These are phyloP conservation scores for Dryadomyces quercus-mongolicae DNA, from an alignment of 2,329 filamentous ascomycete genomes.

Conservation along the genomic window DNA sequence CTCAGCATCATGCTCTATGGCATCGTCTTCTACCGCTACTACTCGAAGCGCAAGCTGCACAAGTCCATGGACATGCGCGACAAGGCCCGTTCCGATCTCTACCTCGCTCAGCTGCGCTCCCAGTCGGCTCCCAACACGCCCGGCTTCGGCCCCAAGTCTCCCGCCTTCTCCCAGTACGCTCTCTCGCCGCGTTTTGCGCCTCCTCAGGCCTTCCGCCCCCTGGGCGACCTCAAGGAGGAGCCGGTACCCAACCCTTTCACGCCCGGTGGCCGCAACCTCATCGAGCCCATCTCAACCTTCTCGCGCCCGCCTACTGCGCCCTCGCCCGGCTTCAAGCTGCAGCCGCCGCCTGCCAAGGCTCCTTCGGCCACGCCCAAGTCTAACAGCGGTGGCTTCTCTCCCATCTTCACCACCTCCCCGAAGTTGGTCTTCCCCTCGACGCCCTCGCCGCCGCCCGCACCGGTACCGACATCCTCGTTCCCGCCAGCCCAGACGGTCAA, in stretches of 20 bases:
- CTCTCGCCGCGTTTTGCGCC: conserved; percentile 51
- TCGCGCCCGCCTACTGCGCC: conserved; percentile 33
- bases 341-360: conserved; percentile 70
- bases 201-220: conserved; percentile 38
- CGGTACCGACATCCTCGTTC: conserved; percentile 11
- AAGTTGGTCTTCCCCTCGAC: neutral
- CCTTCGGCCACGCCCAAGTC: conserved; percentile 65
- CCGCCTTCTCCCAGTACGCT: conserved; percentile 38
- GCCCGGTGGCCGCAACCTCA: conserved; percentile 38
- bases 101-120: conserved; percentile 71
- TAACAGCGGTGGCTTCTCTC: conserved; percentile 48
- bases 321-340: conserved; percentile 55
- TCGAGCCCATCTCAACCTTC: conserved; percentile 53
- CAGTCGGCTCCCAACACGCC: conserved; percentile 95
- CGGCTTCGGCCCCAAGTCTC: conserved; percentile 65
- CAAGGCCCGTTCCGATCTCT: conserved; percentile 85
- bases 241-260: conserved; percentile 32
- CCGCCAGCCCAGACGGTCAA: conserved; percentile 34
- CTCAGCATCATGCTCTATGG: conserved; percentile 89
- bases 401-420: conserved; percentile 6
- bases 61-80: conserved; percentile 97
- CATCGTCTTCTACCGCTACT: conserved; percentile 94
- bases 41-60: conserved; percentile 85
- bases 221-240: conserved; percentile 24
- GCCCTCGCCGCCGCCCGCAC: conserved; percentile 17